Evolutionary conservation across 2,329 filamentous ascomycete genomes (phyloP), one percentile per base, ranked within the genome.

Genomic region (Fusarium avenaceum): DNA sequence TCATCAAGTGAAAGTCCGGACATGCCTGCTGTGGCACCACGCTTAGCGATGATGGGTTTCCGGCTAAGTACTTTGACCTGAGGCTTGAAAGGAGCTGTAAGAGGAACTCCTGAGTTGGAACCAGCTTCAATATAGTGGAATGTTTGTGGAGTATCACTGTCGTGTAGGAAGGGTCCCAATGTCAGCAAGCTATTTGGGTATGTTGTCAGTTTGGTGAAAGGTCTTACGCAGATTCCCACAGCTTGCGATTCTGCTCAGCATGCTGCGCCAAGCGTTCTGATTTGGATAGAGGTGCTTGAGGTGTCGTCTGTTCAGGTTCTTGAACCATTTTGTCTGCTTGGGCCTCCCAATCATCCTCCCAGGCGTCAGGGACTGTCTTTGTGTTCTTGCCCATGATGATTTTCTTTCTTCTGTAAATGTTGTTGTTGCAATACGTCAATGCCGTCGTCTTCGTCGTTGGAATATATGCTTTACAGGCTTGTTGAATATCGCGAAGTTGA

Each of bases 331-430:
- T 85, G 77, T 97, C 93, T 58, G 92, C 93, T 76, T 91, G 86
- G 7, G 83, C 81, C 77, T 95, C 92, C 94, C 94, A 98, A 75
- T 97, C 92, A 73, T 97, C 86, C 33, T 95, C 93, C 95, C 95
- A 97, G 20, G 93, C 94, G 77, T 94, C 88, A 38, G 92, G 90
- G 60, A 90, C 78, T 22, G 78, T 79, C 19, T 79, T 79, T 17
- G 71, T 61, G 35, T 77, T 81, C 80, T 82, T 82, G 71, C 76
- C 73, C 83, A 84, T 84, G 77, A 80, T 82, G 72, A 69, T 54
- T 20, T 42, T 10, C 20, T 46, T 53, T 30, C 22, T 30, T 35
- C 30, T 6, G 32, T 42, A 26, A 51, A 28, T 7, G 14, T 48
- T 19, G n/a, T 45, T 39, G 15, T 32, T 48, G 17, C 33, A 17